These are phyloP conservation scores for Ephemerocybe angulata DNA, from an alignment of 768 basidiomycete genomes.

Conservation along the genomic window DNA sequence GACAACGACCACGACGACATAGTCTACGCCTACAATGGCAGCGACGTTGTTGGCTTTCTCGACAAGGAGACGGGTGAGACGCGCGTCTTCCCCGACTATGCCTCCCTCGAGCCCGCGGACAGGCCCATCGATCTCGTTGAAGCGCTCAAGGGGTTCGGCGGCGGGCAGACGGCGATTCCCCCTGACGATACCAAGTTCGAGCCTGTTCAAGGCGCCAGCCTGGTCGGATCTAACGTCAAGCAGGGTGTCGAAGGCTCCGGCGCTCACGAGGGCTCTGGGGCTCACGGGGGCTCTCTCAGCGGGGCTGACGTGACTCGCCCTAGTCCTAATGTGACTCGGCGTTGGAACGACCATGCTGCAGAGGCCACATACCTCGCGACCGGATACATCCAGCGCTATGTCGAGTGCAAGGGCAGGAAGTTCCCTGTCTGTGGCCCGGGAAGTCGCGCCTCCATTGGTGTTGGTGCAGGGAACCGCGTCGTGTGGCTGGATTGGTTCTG, in stretches of 20 bases:
- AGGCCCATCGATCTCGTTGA: background rate
- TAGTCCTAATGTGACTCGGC: too few relatives aligned
- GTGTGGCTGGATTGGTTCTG: conserved; percentile 2
- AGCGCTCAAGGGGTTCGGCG: background rate
- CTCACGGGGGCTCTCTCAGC: background rate
- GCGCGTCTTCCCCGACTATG: conserved; percentile 5
- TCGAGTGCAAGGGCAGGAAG: background rate
- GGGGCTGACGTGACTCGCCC: background rate
- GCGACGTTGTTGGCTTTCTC: conserved; percentile 10
- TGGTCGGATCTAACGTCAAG: too few relatives aligned
- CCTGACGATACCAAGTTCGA: background rate
- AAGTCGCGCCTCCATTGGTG: conserved; percentile 5
- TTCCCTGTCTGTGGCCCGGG: conserved; percentile 12
- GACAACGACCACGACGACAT: background rate
- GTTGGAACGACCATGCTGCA: background rate
- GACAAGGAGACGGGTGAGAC: conserved; percentile 8
- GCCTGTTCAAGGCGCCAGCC: background rate
- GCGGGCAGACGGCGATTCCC: background rate
- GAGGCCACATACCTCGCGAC: conserved; percentile 2
- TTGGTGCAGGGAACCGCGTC: background rate
- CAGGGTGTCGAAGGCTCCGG: background rate
- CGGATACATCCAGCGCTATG: conserved; percentile 1
- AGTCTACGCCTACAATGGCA: conserved; percentile 4
- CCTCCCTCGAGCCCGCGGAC: background rate
- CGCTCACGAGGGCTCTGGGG: background rate